Base-by-base conservation (phyloP, 2,329 filamentous ascomycete genomes). In the Cytospora chrysosperma region DNA sequence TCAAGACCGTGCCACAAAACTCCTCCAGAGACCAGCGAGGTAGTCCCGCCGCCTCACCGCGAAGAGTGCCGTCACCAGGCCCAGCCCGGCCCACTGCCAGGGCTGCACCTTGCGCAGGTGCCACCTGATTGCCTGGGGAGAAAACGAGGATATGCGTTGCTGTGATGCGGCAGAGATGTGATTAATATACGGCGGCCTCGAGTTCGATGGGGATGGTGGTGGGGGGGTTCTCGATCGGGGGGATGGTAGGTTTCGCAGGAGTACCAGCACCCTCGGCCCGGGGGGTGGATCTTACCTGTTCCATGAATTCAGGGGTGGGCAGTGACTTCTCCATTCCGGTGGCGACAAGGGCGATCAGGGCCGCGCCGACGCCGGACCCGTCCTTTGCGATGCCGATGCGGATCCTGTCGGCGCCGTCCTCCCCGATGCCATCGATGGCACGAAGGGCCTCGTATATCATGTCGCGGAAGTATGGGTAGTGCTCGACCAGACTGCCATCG, bases 361-460 rank as follows among this genome's bases (percentile, higher is more conserved):
- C 95, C 3, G 95, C 95, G 59, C 95, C 95, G n/a, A 97, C 91
- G 67, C 92, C 95, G 68, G 91, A 95, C 55, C 95, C 95, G 74
- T 99, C 95, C 82, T 97, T 97, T 67, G 95, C 95, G 72, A 98
- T 95, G 26, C 94, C 95, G 72, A 99, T 97, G 63, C 92, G 85
- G 68, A 99, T 91, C 77, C 88, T 91, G 78, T 91, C 89, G 68
- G 96, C 93, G 13, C 93, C 93, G 63, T 84, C 80, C 53, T 82
- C 78, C 5, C 94, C 94, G 70, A 98, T 90, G 66, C 89, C 87
- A 19, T 92, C 84, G 59, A 97, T 87, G 62, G 86, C 87, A 56
- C 87, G 80, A 64, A 98, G 81, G 8, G 91, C 91, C 73, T 96
- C 91, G 67, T 93, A 86, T 67, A 98, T 90, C 80, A 95, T 90